These are phyloP conservation scores for Arachis monticola DNA, from an alignment of 331 rosid species.

Conservation along the genomic window DNA sequence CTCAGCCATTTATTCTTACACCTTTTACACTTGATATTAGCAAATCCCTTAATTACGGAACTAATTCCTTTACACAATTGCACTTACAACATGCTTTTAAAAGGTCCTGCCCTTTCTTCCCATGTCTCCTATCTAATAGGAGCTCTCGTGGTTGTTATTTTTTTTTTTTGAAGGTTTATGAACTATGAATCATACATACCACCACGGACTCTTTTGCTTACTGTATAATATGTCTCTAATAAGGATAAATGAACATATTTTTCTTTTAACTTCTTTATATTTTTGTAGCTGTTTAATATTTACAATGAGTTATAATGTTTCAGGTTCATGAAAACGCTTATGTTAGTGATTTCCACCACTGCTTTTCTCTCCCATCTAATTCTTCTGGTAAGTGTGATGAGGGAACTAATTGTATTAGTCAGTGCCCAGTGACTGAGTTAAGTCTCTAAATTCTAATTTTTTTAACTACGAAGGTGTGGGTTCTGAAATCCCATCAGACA, in stretches of 20 bases:
- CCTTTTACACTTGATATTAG: too few relatives aligned
- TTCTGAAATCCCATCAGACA: constrained; percentile 26
- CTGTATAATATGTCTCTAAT: constrained; percentile 14
- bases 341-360: constrained; percentile 86
- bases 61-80: too few relatives aligned
- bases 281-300: constrained; percentile 20
- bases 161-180: neutral
- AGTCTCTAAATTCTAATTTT: constrained; percentile 31
- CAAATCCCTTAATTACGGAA: too few relatives aligned
- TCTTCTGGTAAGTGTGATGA: constrained; percentile 59
- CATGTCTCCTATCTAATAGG: neutral
- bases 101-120: too few relatives aligned
- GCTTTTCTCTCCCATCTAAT: constrained; percentile 76
- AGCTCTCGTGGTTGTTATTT: neutral
- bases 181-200: neutral
- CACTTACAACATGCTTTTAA: too few relatives aligned
- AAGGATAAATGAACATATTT: constrained; percentile 17
- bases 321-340: constrained; percentile 99
- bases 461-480: constrained; percentile 25
- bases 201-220: constrained; percentile 25
- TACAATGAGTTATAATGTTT: constrained; percentile 41
- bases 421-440: constrained; percentile 19
- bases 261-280: constrained; percentile 22
- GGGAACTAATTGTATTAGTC: constrained; percentile 11
- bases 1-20: too few relatives aligned